phyloP scores from a whole-genome alignment of 768 basidiomycete species.

The Tulasnella sp. region DNA sequence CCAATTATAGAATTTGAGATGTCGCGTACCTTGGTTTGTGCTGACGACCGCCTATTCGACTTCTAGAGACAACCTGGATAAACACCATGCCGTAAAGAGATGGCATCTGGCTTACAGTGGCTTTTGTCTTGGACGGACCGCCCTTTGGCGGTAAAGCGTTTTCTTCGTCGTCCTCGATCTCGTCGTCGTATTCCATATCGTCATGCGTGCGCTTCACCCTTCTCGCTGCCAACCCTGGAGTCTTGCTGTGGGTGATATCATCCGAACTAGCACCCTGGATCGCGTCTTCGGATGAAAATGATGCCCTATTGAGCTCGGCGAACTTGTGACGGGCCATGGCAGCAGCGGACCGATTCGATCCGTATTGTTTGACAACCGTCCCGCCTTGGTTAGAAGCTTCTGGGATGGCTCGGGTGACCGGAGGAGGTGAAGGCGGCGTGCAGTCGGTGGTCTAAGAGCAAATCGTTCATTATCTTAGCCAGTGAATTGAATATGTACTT shows the following conservation, averaged over 20 bases:
- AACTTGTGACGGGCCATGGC: neutral
- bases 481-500: neutral
- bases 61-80: neutral
- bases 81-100: too few relatives aligned
- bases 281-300: neutral
- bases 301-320: neutral
- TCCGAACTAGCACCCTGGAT: neutral
- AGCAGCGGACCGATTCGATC: neutral
- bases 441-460: neutral
- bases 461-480: neutral
- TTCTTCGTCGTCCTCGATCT: constrained; percentile 8
- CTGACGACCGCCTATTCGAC: neutral
- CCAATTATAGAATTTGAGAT: neutral
- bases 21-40: neutral
- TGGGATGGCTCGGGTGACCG: neutral
- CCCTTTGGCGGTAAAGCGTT: neutral
- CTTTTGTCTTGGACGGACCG: neutral
- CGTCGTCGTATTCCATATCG: constrained; percentile 17
- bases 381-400: neutral
- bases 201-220: constrained; percentile 1
- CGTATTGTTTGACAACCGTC: neutral
- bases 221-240: neutral
- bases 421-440: constrained; percentile 3
- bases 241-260: neutral
- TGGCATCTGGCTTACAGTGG: neutral